A percentile compares a stretch with the other conserved stretches of the same genome.
Conservation (phyloP, 192 early-diverging fungal species). For the Funneliformis mosseae region DNA sequence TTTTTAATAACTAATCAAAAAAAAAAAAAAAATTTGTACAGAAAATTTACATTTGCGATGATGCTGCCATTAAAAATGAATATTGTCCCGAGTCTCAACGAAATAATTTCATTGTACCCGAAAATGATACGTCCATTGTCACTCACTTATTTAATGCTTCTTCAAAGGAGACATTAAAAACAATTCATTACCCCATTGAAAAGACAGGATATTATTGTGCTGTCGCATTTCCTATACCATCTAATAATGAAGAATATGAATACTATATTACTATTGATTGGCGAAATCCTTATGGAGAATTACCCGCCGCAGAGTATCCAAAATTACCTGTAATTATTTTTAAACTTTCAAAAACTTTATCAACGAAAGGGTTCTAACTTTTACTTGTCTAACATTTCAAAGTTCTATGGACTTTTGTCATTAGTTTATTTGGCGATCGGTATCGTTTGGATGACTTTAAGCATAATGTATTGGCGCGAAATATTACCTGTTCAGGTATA, state of each 20-base stretch:
- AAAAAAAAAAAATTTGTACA: slow-evolving; percentile 15
- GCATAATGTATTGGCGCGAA: slow-evolving; percentile 83
- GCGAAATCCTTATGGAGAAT: slow-evolving; percentile 78
- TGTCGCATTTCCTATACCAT: slow-evolving; percentile 42
- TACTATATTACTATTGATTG: slow-evolving; percentile 62
- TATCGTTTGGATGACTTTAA: slow-evolving; percentile 75
- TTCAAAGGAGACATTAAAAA: slow-evolving; percentile 43
- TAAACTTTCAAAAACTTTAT: background rate
- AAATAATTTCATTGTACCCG: slow-evolving; percentile 60
- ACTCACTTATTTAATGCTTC: slow-evolving; percentile 38
- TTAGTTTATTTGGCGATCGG: slow-evolving; percentile 77
- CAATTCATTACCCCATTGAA: slow-evolving; percentile 64
- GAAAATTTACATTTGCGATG: slow-evolving; percentile 57
- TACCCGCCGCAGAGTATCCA: slow-evolving; percentile 88
- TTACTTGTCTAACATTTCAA: background rate
- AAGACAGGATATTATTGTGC: slow-evolving; percentile 90
- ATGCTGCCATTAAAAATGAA: slow-evolving; percentile 52
- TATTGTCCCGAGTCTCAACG: slow-evolving; percentile 54
- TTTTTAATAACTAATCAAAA: background rate
- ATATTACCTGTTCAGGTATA: slow-evolving; percentile 82
- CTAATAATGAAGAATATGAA: background rate
- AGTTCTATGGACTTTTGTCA: slow-evolving; percentile 79
- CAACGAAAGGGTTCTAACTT: background rate
- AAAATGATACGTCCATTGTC: slow-evolving; percentile 12
- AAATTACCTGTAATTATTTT: slow-evolving; percentile 65